Percentiles rank a stretch among this genome's conserved stretches.
Evolutionary conservation across 768 basidiomycete species (phyloP).

Genomic region (Mrakia blollopis): DNA sequence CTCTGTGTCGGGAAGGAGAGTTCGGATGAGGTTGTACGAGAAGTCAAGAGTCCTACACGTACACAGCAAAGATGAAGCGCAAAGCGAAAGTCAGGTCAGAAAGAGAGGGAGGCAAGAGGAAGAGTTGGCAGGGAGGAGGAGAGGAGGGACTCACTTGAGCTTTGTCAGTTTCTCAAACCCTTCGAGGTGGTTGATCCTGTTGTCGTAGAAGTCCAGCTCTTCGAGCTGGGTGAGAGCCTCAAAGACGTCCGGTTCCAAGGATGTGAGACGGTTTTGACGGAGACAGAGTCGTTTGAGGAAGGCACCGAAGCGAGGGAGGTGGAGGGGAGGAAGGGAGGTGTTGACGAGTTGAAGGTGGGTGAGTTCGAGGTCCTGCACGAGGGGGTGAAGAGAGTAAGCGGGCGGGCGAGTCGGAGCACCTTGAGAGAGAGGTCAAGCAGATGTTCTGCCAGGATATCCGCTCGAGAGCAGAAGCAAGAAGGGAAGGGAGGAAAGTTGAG

Average conservation of each 20-base stretch:
- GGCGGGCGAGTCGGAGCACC: neutral
- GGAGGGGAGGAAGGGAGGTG: conserved; percentile 53
- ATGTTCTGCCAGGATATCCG: too few species aligned
- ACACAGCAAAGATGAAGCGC: neutral
- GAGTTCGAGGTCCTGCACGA: conserved; percentile 72
- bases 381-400: neutral
- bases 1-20: conserved; percentile 50
- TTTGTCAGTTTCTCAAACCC: conserved; percentile 52
- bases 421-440: neutral
- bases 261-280: conserved; percentile 74
- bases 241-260: conserved; percentile 69
- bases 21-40: conserved; percentile 84
- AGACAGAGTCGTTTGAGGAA: conserved; percentile 71
- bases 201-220: conserved; percentile 94
- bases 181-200: conserved; percentile 72
- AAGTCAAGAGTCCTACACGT: conserved; percentile 69
- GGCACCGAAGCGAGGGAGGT: conserved; percentile 59
- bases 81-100: neutral
- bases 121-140: neutral
- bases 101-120: neutral
- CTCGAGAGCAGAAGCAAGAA: too few species aligned
- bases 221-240: conserved; percentile 62
- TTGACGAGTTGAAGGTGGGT: conserved; percentile 71
- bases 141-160: conserved; percentile 42
- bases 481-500: neutral